Conservation (phyloP, 2,329 filamentous ascomycete species). For the Beauveria scarabaeidicola region DNA sequence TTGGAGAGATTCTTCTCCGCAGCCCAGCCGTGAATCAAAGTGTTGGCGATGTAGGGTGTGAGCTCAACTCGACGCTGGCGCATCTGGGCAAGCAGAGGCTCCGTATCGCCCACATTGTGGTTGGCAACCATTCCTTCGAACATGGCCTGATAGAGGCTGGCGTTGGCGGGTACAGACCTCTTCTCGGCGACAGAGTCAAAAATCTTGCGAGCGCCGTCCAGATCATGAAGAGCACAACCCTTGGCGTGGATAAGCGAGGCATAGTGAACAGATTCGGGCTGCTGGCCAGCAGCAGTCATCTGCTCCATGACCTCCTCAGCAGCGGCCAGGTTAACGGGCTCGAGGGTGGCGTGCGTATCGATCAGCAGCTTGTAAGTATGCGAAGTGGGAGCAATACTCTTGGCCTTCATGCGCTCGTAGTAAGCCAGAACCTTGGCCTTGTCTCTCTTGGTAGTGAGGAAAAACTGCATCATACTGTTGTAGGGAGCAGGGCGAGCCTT, state of each 20-base stretch:
- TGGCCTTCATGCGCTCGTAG: conserved; percentile 87
- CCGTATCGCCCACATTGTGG: conserved; percentile 69
- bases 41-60: conserved; percentile 97
- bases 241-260: conserved; percentile 92
- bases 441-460: conserved; percentile 94
- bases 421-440: conserved; percentile 88
- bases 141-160: conserved; percentile 91
- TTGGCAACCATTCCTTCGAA: conserved; percentile 97
- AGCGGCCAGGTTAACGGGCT: conserved; percentile 79
- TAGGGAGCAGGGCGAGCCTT: conserved; percentile 95
- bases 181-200: conserved; percentile 75
- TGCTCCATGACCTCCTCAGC: conserved; percentile 75
- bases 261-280: conserved; percentile 88
- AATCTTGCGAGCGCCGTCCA: conserved; percentile 69
- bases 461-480: conserved; percentile 99
- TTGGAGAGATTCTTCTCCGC: conserved; percentile 71
- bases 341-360: conserved; percentile 88
- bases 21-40: conserved; percentile 94
- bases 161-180: conserved; percentile 58
- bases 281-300: conserved; percentile 65
- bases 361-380: conserved; percentile 98
- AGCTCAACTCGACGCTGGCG: conserved; percentile 63
- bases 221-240: conserved; percentile 87
- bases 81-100: conserved; percentile 71
- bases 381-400: conserved; percentile 80